A percentile compares a stretch with the other conserved stretches of the same genome.
Conservation (phyloP, 23 red algal genomes). For the Gracilaria caudata region DNA sequence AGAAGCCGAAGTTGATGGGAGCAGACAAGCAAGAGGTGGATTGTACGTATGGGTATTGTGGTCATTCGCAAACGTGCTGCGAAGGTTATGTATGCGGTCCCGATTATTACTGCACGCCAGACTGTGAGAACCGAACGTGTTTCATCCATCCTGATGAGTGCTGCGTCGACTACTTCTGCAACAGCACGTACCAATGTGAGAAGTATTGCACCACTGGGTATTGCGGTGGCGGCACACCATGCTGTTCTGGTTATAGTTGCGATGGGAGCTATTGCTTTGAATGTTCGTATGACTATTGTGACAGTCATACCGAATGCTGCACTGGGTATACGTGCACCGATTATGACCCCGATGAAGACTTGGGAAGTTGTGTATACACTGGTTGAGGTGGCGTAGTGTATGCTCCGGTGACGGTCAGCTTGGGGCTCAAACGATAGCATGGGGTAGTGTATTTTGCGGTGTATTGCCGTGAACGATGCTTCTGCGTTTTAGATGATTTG, state of each 20-base stretch:
- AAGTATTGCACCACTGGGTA: too few relatives aligned
- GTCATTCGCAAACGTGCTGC: neutral
- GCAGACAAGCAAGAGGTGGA: too few relatives aligned
- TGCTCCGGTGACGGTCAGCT: too few relatives aligned
- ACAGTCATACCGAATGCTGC: neutral
- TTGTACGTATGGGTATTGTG: conserved; percentile 7
- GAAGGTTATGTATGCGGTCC: neutral
- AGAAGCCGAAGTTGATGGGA: neutral
- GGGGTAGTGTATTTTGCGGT: too few relatives aligned
- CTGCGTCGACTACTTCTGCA: neutral
- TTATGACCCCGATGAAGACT: too few relatives aligned
- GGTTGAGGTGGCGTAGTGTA: too few relatives aligned
- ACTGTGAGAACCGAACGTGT: neutral
- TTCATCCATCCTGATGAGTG: neutral
- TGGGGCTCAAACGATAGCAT: too few relatives aligned
- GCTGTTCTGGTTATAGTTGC: neutral
- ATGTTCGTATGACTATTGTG: too few relatives aligned
- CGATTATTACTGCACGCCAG: neutral
- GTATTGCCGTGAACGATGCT: too few relatives aligned
- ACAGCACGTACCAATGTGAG: too few relatives aligned
- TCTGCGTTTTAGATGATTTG: too few relatives aligned
- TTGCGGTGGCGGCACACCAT: neutral
- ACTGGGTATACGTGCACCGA: neutral
- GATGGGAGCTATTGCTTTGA: neutral
- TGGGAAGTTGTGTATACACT: too few relatives aligned